Base-by-base conservation (phyloP, 768 basidiomycete genomes). In the Dendrothele bispora region DNA sequence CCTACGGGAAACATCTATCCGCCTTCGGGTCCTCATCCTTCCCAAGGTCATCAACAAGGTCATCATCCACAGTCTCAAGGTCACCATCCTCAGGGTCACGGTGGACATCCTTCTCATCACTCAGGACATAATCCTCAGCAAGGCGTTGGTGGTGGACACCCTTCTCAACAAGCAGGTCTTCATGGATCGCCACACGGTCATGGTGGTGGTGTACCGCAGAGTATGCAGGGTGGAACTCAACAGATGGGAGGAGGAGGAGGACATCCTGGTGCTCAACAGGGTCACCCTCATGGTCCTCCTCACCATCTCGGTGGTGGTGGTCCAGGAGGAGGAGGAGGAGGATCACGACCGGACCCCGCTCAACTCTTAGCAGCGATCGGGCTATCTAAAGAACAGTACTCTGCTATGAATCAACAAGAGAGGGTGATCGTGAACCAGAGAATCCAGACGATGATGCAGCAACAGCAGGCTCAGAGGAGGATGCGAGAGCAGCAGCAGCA, bases 281-380 rank as follows among this genome's bases (percentile, higher is more conserved):
- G n/a, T n/a, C n/a, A n/a, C n/a, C n/a, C n/a, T n/a, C n/a, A n/a
- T n/a, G n/a, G n/a, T n/a, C n/a, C n/a, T 18, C 18, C 46, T 15
- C 24, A 29, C 17, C 38, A 12, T 27, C 21, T 38, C 21, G 28
- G 37, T 12, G 27, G 8, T 32, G 14, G 27, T 27, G 43, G 20
- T 32, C 20, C 20, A 32, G 30, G 30, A 10, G 30, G 10, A 10
- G 30, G 30, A 10, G 43, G 43, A 5, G n/a, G 21, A 27, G 30
- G 22, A 15, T 28, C 46, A n/a, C 26, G 10, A 4, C 7, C 41
- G 5, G 25, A 43, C 7, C 15, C 30, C 21, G 7, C 5, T 3
- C 46, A 39, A 28, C 22, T 47, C 37, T 38, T 47, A 17, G 24
- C 28, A 18, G 10, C 15, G 26, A 47, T 47, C n/a, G 38, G 38